A percentile compares a stretch with the other conserved stretches of the same genome.
Conservation (phyloP, 1,284 basidiomycete species). For the Naganishia sp. region DNA sequence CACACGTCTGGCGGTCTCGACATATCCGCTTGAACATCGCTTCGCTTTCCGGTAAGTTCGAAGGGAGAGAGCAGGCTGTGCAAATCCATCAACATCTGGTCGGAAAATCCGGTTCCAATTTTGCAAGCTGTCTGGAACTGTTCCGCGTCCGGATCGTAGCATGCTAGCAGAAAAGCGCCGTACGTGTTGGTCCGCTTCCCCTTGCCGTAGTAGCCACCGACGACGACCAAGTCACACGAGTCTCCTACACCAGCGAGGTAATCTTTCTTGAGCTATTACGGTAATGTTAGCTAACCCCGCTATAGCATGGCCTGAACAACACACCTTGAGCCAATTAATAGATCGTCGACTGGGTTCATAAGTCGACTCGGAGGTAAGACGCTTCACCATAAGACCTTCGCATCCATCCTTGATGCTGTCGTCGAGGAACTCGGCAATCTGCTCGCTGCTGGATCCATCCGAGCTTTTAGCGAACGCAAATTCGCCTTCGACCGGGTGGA, state of each 20-base stretch:
- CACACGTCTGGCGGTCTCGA: slow-evolving; percentile 85
- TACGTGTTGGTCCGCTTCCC: slow-evolving; percentile 97
- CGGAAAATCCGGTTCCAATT: slow-evolving; percentile 97
- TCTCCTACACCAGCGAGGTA: slow-evolving; percentile 97
- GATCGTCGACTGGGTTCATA: slow-evolving; percentile 94
- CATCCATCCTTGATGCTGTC: slow-evolving; percentile 97
- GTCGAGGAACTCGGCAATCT: slow-evolving; percentile 93
- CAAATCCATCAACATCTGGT: slow-evolving; percentile 82
- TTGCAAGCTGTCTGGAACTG: slow-evolving; percentile 97
- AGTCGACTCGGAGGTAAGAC: slow-evolving; percentile 86
- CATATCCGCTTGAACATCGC: slow-evolving; percentile 78
- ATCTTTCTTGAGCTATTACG: slow-evolving; percentile 84
- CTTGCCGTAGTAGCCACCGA: slow-evolving; percentile 95
- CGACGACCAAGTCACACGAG: slow-evolving; percentile 93
- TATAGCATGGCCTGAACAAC: slow-evolving; percentile 27
- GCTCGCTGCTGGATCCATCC: slow-evolving; percentile 85
- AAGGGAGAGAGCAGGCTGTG: slow-evolving; percentile 78
- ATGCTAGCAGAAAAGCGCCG: slow-evolving; percentile 91
- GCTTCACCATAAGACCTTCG: slow-evolving; percentile 99
- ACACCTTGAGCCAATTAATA: slow-evolving; percentile 97
- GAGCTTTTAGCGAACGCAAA: slow-evolving; percentile 90
- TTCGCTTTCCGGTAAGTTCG: slow-evolving; percentile 68
- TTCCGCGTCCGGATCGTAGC: slow-evolving; percentile 87
- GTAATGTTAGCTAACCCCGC: slow-evolving; percentile 5
- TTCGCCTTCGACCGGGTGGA: slow-evolving; percentile 79